Evolutionary conservation across 306 rosid genomes (phyloP).

Genomic region (Ammopiptanthus mongolicus): DNA sequence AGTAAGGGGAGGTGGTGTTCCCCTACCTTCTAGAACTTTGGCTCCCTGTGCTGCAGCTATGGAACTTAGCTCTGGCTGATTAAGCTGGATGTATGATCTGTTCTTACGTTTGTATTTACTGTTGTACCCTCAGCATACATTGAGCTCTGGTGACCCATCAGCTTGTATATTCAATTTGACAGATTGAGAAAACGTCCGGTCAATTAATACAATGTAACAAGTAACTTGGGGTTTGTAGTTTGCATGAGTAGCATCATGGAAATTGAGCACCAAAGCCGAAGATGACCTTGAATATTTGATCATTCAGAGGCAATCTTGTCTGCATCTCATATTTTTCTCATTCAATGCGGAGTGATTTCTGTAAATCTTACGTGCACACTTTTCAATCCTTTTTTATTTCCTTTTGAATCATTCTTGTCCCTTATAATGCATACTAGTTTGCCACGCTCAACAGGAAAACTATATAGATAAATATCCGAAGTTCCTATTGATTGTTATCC

Average conservation of each 20-base stretch:
- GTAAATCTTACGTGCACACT: background rate
- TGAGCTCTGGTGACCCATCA: slow-evolving; percentile 27
- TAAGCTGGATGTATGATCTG: slow-evolving; percentile 21
- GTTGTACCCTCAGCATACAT: slow-evolving; percentile 30
- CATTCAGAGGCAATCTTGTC: slow-evolving; percentile 6
- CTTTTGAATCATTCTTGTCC: background rate
- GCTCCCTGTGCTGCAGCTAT: slow-evolving; percentile 27
- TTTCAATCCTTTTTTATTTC: background rate
- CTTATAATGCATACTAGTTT: background rate
- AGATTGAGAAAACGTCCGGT: slow-evolving; percentile 9
- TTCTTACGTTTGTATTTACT: slow-evolving; percentile 26
- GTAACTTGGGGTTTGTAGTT: slow-evolving; percentile 31
- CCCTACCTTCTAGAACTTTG: slow-evolving; percentile 33
- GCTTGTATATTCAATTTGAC: slow-evolving; percentile 39
- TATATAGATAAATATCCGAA: background rate
- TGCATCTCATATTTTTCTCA: slow-evolving; percentile 2
- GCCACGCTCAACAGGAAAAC: background rate
- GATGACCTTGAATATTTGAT: slow-evolving; percentile 29
- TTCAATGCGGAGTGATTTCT: slow-evolving; percentile 10
- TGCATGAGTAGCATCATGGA: slow-evolving; percentile 21
- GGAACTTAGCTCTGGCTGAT: slow-evolving; percentile 30
- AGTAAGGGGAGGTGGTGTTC: slow-evolving; percentile 67
- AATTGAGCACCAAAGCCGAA: slow-evolving; percentile 27
- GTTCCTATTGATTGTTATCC: background rate
- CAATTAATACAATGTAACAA: slow-evolving; percentile 32